Conservation (phyloP, 1,139 yeast species). For the Saccharomycopsis crataegensis region DNA sequence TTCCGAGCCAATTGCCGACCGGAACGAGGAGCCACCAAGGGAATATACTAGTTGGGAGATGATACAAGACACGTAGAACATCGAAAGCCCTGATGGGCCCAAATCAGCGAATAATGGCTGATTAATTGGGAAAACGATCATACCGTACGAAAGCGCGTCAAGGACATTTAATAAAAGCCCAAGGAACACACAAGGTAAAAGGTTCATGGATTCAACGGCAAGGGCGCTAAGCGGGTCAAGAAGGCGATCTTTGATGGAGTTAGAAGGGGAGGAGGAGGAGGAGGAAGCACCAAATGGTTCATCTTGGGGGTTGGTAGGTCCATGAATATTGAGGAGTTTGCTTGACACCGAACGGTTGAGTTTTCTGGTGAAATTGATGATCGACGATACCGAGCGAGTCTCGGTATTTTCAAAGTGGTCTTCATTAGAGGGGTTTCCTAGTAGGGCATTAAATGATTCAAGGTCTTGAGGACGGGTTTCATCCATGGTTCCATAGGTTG, state of each 20-base stretch:
- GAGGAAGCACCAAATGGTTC: background rate
- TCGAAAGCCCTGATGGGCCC: conserved; percentile 86
- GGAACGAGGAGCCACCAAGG: conserved; percentile 83
- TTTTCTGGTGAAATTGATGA: conserved; percentile 18
- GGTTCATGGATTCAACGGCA: conserved; percentile 1
- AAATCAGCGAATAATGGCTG: conserved; percentile 66
- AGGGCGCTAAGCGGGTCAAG: conserved; percentile 1
- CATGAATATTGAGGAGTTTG: conserved; percentile 11
- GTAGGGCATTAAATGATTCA: conserved; percentile 16
- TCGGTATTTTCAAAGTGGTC: conserved; percentile 11
- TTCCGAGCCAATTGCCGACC: conserved; percentile 89
- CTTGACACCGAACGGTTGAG: conserved; percentile 17
- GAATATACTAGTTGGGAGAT: conserved; percentile 84
- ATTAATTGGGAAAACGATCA: conserved; percentile 92
- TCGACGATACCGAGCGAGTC: conserved; percentile 9
- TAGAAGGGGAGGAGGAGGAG: background rate
- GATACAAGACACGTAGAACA: conserved; percentile 88
- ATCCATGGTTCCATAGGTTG: background rate
- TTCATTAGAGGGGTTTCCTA: conserved; percentile 9
- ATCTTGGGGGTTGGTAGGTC: background rate
- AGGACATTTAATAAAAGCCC: conserved; percentile 80
- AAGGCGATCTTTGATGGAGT: background rate
- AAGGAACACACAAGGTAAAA: conserved; percentile 67
- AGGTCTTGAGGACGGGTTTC: conserved; percentile 17
- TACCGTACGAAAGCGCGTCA: conserved; percentile 93